Evolutionary conservation across 257 asterid species (phyloP), one percentile per base, ranked within the genome.

Genomic region (Fraxinus cuspidata): DNA sequence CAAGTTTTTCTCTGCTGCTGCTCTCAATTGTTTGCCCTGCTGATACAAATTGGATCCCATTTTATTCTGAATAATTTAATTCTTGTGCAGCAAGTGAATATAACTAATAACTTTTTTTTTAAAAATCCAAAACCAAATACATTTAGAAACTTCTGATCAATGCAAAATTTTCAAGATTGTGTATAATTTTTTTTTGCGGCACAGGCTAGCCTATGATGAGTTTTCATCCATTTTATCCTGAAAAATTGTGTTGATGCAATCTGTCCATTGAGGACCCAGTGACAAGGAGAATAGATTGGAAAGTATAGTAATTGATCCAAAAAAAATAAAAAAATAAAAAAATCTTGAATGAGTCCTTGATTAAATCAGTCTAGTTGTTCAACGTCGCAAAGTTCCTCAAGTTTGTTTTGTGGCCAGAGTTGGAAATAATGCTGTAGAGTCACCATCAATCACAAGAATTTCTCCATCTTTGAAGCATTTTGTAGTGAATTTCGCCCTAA

Each of bases 401-500:
- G 51, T 51, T 68, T 73, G 64, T 71, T 87, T 81, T 75, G 86
- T 77, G 8, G 67, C 74, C 77, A 92, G 73, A 7, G 86, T 65
- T 23, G 94, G 92, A 60, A 95, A 76, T 18, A 90, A 47, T 3
- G 96, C 84, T 0, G 83, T 81, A 28, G 96, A 96, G 76, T 87
- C 98, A 38, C 96, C 97, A 80, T 84, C 86, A 6, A 90, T 88
- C 78, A 85, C 96, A 10, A 88, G 74, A 1, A 34, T 29, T 15
- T 78, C 86, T 11, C 79, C 89, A 16, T 74, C 78, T 82, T 87
- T 89, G 63, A 82, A 74, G 87, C 98, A 95, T 42, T 81, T 88
- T 2, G 97, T 89, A 49, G 77, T 74, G 38, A 92, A 88, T 78
- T 90, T 95, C 76, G 86, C 94, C 58, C 94, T 90, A 79, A 5